These are phyloP conservation scores for Noccaea bulbosa DNA, from an alignment of 345 rosid genomes.

Conservation along the genomic window DNA sequence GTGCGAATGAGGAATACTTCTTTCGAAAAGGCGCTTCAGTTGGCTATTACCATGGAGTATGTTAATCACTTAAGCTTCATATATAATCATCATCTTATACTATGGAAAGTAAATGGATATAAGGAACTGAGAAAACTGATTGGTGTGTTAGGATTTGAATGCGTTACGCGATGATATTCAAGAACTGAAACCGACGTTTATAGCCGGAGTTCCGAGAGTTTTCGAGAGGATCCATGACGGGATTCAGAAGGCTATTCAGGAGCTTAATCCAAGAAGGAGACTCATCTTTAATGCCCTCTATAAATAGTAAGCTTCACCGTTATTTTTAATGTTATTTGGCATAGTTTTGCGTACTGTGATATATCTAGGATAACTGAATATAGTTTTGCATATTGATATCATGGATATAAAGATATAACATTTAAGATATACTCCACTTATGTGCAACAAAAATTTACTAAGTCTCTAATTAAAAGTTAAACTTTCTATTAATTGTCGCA, in stretches of 20 bases:
- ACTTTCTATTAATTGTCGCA: no score
- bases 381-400: no score
- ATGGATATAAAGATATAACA: no score
- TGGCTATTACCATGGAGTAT: slow-evolving; percentile 96
- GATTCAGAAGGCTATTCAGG: slow-evolving; percentile 61
- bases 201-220: slow-evolving; percentile 96
- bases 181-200: slow-evolving; percentile 86
- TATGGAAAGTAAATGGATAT: neutral
- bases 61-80: slow-evolving; percentile 20
- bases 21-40: slow-evolving; percentile 89
- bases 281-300: slow-evolving; percentile 70
- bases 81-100: neutral
- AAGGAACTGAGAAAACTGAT: neutral
- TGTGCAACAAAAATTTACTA: no score
- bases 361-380: no score
- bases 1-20: slow-evolving; percentile 83
- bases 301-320: slow-evolving; percentile 55
- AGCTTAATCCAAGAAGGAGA: slow-evolving; percentile 75
- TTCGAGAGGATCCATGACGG: slow-evolving; percentile 90
- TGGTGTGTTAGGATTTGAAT: slow-evolving; percentile 63
- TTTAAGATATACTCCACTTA: no score
- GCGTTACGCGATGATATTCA: slow-evolving; percentile 79
- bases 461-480: no score
- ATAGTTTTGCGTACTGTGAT: no score
- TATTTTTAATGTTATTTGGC: no score